phyloP scores from a whole-genome alignment of 495 filamentous ascomycete genomes.

The Astrothelium macrocarpum region DNA sequence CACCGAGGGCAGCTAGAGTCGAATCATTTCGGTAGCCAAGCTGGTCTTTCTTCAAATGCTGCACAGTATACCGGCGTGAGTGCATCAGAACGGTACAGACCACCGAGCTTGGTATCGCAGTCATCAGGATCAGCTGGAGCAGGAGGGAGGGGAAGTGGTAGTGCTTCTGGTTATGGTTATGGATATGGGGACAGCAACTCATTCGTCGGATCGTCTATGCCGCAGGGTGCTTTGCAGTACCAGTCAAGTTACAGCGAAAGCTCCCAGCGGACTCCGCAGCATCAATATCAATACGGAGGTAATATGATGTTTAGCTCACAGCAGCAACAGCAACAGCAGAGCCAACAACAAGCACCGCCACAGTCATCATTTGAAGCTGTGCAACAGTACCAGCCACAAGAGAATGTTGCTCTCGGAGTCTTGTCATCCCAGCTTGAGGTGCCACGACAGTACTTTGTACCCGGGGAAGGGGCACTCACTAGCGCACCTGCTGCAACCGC shows the following conservation, averaged over 20 bases:
- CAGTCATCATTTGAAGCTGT: slow-evolving; percentile 66
- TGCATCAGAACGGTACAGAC: slow-evolving; percentile 29
- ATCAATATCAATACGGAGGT: slow-evolving; percentile 45
- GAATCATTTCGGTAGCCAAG: slow-evolving; percentile 24
- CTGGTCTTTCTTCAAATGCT: slow-evolving; percentile 16
- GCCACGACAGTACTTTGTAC: slow-evolving; percentile 70
- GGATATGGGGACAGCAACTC: slow-evolving; percentile 47
- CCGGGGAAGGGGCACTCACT: slow-evolving; percentile 49
- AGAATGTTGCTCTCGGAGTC: slow-evolving; percentile 71
- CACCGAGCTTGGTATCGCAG: slow-evolving; percentile 21
- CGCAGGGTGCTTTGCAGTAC: slow-evolving; percentile 43
- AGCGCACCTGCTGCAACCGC: slow-evolving; percentile 48
- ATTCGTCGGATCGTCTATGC: slow-evolving; percentile 41
- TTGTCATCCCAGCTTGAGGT: slow-evolving; percentile 59
- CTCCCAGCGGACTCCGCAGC: slow-evolving; percentile 23
- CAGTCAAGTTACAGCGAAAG: slow-evolving; percentile 45
- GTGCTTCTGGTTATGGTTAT: slow-evolving; percentile 42
- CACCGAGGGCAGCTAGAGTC: slow-evolving; percentile 28
- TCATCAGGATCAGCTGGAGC: slow-evolving; percentile 25
- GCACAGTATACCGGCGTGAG: slow-evolving; percentile 23
- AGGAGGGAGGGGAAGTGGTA: slow-evolving; percentile 33
- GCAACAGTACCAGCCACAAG: slow-evolving; percentile 70
- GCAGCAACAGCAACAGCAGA: slow-evolving; percentile 34
- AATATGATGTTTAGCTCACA: slow-evolving; percentile 73
- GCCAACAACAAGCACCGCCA: slow-evolving; percentile 50